Percentiles rank a stretch among this genome's conserved stretches.
Evolutionary conservation across 139 green algal species (phyloP).

Genomic region (Closterium sp.): DNA sequence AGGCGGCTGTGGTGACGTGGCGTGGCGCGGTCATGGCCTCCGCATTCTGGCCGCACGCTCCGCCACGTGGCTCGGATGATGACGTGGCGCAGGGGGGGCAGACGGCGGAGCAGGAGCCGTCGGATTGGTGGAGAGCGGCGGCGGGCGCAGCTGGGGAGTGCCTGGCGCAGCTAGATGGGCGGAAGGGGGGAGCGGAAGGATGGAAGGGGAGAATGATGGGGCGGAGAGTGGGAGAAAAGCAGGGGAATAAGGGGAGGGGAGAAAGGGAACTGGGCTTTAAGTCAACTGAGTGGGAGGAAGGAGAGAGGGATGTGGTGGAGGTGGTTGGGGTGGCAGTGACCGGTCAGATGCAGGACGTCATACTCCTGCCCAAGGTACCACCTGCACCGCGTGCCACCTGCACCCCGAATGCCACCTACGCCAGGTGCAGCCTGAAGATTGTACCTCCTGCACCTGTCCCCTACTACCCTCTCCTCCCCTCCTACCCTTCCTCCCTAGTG

Average conservation of each 20-base stretch:
- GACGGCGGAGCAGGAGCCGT: not conserved
- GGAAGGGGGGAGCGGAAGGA: not conserved
- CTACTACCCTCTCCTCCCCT: too few species aligned
- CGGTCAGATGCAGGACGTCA: not conserved
- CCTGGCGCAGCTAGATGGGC: not conserved
- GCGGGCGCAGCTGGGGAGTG: not conserved
- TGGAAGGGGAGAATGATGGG: too few species aligned
- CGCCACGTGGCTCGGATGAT: not conserved
- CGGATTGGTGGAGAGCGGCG: not conserved
- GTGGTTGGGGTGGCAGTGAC: not conserved
- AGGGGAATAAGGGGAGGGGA: not conserved
- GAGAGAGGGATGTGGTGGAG: not conserved
- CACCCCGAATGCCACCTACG: too few species aligned
- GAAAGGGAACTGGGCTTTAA: too few species aligned
- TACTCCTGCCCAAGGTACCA: not conserved
- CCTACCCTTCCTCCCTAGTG: too few species aligned
- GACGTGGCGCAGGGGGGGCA: not conserved
- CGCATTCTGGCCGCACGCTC: not conserved
- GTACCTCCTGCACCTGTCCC: too few species aligned
- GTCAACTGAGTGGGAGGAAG: not conserved
- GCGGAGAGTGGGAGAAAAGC: not conserved
- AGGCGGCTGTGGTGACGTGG: slow-evolving; percentile 17
- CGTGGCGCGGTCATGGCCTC: slow-evolving; percentile 9
- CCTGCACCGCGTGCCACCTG: too few species aligned
- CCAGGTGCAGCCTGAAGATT: too few species aligned